Conservation (phyloP, 116 monocot genomes). For the Posidonia oceanica region DNA sequence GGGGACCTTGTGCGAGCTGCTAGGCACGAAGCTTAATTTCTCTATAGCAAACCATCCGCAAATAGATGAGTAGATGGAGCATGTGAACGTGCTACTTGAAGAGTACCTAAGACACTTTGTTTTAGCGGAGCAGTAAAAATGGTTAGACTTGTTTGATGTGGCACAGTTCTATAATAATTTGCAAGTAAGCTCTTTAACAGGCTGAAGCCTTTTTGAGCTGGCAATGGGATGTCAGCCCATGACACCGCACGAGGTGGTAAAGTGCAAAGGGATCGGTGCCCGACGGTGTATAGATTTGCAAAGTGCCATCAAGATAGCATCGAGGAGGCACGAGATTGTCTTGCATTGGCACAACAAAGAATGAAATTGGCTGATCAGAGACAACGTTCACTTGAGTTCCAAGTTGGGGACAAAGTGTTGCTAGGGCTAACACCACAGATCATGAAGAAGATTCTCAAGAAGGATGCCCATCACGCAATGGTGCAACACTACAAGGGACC, state of each 20-base stretch:
- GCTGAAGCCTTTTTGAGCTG: not conserved
- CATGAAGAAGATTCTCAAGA: not conserved
- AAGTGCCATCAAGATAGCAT: no score
- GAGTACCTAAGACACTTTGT: slow-evolving; percentile 6
- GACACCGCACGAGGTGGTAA: no score
- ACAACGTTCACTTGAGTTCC: not conserved
- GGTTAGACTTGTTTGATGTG: not conserved
- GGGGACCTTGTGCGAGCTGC: not conserved
- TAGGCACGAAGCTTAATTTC: not conserved
- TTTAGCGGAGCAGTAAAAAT: not conserved
- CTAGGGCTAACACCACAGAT: not conserved
- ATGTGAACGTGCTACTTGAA: not conserved
- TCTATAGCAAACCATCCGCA: slow-evolving; percentile 12
- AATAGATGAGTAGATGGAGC: not conserved
- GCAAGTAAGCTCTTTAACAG: not conserved
- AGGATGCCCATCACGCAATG: not conserved
- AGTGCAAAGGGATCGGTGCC: not conserved
- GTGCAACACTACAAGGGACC: slow-evolving; percentile 1
- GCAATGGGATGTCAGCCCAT: not conserved
- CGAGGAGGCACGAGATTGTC: not conserved
- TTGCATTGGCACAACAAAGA: not conserved
- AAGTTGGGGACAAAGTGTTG: not conserved
- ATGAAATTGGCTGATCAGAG: not conserved
- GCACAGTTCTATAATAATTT: slow-evolving; percentile 5
- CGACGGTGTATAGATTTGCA: not conserved